Percentiles rank a stretch among this genome's conserved stretches.
phyloP scores from a whole-genome alignment of 805 yeast species.

The Starmerella apicola region DNA sequence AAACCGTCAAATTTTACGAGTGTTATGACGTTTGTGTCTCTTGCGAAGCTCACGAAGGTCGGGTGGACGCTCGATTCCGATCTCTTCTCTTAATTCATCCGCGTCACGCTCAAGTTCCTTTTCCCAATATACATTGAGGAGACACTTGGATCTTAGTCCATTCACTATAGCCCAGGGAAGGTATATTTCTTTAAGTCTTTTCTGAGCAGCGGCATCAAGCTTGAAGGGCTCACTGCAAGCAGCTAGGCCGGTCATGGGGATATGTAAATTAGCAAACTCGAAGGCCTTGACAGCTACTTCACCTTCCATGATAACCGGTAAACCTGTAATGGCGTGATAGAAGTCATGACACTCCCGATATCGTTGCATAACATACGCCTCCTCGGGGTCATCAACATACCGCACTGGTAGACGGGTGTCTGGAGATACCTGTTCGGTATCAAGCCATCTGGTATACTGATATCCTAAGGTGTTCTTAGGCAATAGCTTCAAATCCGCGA shows the following conservation, averaged over 20 bases:
- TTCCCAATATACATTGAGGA: constrained; percentile 91
- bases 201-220: constrained; percentile 49
- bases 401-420: constrained; percentile 84
- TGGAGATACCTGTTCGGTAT: constrained; percentile 79
- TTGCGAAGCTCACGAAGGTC: constrained; percentile 50
- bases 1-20: too few relatives aligned
- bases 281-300: constrained; percentile 87
- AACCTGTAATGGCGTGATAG: constrained; percentile 80
- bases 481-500: constrained; percentile 43
- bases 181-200: constrained; percentile 50
- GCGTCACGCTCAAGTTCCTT: constrained; percentile 59
- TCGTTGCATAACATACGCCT: constrained; percentile 85
- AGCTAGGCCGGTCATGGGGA: constrained; percentile 93
- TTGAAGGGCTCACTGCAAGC: constrained; percentile 81
- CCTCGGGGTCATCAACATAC: constrained; percentile 77
- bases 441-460: constrained; percentile 71
- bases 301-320: constrained; percentile 90
- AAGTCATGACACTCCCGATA: constrained; percentile 96
- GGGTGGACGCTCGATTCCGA: constrained; percentile 68
- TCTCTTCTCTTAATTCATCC: constrained; percentile 52
- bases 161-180: constrained; percentile 78
- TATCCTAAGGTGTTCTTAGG: constrained; percentile 66
- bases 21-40: constrained; percentile 6
- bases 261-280: constrained; percentile 81
- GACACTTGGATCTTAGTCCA: constrained; percentile 59